A percentile compares a stretch with the other conserved stretches of the same genome.
phyloP scores from a whole-genome alignment of 371 early-diverging fungal species.

The Zopfochytrium polystomum region DNA sequence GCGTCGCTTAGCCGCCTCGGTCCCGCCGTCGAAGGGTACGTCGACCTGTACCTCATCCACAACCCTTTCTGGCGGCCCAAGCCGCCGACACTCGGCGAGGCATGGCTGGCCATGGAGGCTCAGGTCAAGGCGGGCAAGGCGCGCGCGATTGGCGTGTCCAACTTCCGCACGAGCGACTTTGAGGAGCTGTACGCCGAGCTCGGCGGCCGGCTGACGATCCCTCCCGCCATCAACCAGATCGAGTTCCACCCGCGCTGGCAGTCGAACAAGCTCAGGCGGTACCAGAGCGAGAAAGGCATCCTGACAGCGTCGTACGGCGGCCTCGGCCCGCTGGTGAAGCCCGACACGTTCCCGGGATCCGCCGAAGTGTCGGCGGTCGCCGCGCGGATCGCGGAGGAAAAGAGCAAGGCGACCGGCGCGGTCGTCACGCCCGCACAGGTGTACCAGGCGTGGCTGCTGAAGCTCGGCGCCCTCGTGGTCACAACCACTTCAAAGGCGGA shows the following conservation, averaged over 20 bases:
- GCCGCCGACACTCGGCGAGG: slow-evolving; percentile 28
- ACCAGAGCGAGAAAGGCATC: slow-evolving; percentile 4
- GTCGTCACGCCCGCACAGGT: slow-evolving; percentile 16
- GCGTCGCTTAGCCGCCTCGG: slow-evolving; percentile 60
- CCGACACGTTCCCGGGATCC: slow-evolving; percentile 10
- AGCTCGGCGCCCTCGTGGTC: slow-evolving; percentile 10
- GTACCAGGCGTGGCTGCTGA: slow-evolving; percentile 18
- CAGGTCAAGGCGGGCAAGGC: slow-evolving; percentile 32
- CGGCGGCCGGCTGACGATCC: slow-evolving; percentile 13
- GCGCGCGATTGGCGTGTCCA: slow-evolving; percentile 62
- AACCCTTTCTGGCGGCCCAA: slow-evolving; percentile 53
- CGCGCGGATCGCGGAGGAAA: slow-evolving; percentile 5
- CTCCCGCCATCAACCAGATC: slow-evolving; percentile 13
- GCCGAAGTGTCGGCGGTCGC: slow-evolving; percentile 5
- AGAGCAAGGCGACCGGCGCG: neutral
- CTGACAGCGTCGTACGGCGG: slow-evolving; percentile 23
- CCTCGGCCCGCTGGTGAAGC: slow-evolving; percentile 22
- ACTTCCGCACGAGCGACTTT: slow-evolving; percentile 64
- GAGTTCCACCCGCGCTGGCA: slow-evolving; percentile 26
- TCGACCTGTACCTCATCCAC: slow-evolving; percentile 82
- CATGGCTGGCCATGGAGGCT: slow-evolving; percentile 47
- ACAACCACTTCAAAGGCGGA: slow-evolving; percentile 24
- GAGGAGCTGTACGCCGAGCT: slow-evolving; percentile 26
- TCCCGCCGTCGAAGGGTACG: slow-evolving; percentile 52
- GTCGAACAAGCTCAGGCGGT: neutral